Evolutionary conservation across 1,139 yeast genomes (phyloP).

Genomic region (Debaryomyces sp.): DNA sequence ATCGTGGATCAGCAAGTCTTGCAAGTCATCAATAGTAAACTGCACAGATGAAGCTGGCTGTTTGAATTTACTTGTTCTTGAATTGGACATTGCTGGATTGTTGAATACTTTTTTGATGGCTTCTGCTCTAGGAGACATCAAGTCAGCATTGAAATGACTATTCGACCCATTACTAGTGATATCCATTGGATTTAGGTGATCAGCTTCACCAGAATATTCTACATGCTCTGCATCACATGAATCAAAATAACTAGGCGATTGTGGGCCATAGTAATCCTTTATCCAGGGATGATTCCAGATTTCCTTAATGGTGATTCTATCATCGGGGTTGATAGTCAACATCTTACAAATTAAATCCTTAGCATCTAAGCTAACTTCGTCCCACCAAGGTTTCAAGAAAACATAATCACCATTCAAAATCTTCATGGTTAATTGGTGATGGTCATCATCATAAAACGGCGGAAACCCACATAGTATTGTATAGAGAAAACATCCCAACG

Average conservation of each 20-base stretch:
- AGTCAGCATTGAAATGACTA: conserved; percentile 8
- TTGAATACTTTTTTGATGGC: conserved; percentile 51
- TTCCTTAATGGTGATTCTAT: conserved; percentile 63
- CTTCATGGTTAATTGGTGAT: conserved; percentile 75
- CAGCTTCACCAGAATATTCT: conserved; percentile 8
- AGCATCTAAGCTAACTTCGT: conserved; percentile 80
- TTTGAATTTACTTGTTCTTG: background rate
- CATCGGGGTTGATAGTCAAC: conserved; percentile 62
- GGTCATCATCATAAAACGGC: conserved; percentile 90
- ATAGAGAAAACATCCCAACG: conserved; percentile 88
- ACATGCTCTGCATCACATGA: conserved; percentile 10
- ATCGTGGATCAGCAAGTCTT: background rate
- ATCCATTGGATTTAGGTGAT: background rate
- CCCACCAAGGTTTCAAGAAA: conserved; percentile 96
- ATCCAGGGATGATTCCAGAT: conserved; percentile 61
- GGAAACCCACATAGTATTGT: conserved; percentile 94
- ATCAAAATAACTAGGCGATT: conserved; percentile 16
- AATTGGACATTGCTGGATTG: conserved; percentile 41
- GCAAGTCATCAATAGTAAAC: conserved; percentile 13
- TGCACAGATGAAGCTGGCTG: conserved; percentile 18
- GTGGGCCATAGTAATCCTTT: conserved; percentile 10
- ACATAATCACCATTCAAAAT: conserved; percentile 83
- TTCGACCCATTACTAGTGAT: background rate
- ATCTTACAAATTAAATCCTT: conserved; percentile 62
- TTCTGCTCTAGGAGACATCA: conserved; percentile 41